phyloP scores from a whole-genome alignment of 73 alveolate species.

The Paramecium primaurelia region DNA sequence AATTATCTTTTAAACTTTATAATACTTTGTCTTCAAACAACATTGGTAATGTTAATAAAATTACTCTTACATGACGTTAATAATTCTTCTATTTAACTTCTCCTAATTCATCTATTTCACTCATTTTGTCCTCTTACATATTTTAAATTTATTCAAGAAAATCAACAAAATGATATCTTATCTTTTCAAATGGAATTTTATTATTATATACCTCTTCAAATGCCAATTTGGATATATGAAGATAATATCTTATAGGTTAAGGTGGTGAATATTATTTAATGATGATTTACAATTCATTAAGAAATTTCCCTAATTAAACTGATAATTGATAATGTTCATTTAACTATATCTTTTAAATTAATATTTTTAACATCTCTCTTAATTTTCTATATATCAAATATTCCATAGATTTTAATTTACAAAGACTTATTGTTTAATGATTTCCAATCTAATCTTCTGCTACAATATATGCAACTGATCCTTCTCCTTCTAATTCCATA shows the following conservation, averaged over 20 bases:
- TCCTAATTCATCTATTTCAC: constrained; percentile 8
- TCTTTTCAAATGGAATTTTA: background rate
- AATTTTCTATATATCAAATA: constrained; percentile 91
- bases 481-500: constrained; percentile 92
- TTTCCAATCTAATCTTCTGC: constrained; percentile 13
- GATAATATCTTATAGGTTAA: background rate
- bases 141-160: background rate
- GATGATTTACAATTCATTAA: background rate
- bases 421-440: constrained; percentile 72
- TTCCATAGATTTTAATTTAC: constrained; percentile 92
- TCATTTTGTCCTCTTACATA: background rate
- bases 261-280: background rate
- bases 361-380: constrained; percentile 89
- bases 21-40: background rate
- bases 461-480: constrained; percentile 88
- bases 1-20: background rate
- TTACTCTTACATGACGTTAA: background rate
- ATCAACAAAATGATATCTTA: constrained; percentile 31
- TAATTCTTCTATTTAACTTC: background rate
- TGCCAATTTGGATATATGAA: background rate
- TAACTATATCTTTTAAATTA: background rate
- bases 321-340: background rate
- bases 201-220: background rate
- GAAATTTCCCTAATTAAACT: background rate
- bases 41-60: background rate